Conservation (phyloP, 495 filamentous ascomycete genomes). For the Annulohypoxylon moriforme region DNA sequence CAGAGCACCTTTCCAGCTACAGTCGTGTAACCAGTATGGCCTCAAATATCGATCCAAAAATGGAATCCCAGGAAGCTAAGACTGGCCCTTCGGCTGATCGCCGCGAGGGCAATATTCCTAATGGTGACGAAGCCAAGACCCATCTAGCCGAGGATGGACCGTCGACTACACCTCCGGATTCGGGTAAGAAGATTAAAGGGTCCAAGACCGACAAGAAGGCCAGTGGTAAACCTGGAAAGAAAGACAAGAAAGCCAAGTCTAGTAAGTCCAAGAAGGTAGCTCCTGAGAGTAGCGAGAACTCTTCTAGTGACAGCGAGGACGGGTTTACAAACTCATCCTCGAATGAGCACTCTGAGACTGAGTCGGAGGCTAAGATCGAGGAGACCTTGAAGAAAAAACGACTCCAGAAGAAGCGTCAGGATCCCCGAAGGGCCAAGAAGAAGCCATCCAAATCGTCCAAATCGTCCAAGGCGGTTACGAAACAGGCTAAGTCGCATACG, state of each 20-base stretch:
- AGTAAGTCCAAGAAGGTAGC: constrained; percentile 56
- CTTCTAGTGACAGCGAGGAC: constrained; percentile 45
- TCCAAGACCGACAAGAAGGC: constrained; percentile 52
- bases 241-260: constrained; percentile 51
- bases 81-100: constrained; percentile 33
- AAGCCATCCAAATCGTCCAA: constrained; percentile 50
- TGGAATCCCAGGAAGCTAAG: constrained; percentile 40
- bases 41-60: constrained; percentile 35
- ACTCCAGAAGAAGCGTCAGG: constrained; percentile 56
- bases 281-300: constrained; percentile 46
- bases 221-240: constrained; percentile 53
- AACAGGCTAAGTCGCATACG: constrained; percentile 40
- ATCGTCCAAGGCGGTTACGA: constrained; percentile 46
- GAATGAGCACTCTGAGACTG: constrained; percentile 47
- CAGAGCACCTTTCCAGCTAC: constrained; percentile 40
- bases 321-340: constrained; percentile 47
- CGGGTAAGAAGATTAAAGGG: constrained; percentile 42
- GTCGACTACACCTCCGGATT: constrained; percentile 22
- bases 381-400: constrained; percentile 55
- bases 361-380: constrained; percentile 29
- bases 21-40: constrained; percentile 15
- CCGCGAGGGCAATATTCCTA: constrained; percentile 31
- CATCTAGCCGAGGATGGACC: constrained; percentile 36
- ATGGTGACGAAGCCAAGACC: constrained; percentile 21
- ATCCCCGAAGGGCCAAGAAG: constrained; percentile 53